These are phyloP conservation scores for Pythium grandisporangium DNA, from an alignment of 352 stramenopile genomes.

Conservation along the genomic window DNA sequence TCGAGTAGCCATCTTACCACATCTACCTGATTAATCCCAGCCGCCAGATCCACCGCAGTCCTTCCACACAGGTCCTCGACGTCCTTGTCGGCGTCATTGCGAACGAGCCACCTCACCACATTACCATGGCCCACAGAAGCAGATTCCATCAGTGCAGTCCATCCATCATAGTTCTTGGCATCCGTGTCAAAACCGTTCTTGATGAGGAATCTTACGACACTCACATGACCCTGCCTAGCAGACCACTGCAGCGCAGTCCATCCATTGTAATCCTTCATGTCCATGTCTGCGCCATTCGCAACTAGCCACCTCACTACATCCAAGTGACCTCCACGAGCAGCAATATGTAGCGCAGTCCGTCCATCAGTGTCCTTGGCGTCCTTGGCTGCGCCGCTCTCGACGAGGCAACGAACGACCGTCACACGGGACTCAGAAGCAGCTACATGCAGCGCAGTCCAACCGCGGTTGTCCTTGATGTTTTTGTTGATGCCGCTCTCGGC, in stretches of 20 bases:
- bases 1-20: too few species aligned
- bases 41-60: too few species aligned
- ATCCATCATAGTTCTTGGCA: too few species aligned
- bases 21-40: too few species aligned
- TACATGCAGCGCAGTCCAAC: not conserved
- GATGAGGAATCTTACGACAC: not conserved
- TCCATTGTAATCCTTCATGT: not conserved
- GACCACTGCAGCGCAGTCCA: not conserved
- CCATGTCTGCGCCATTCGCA: not conserved
- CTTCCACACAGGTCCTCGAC: too few species aligned
- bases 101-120: too few species aligned
- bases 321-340: not conserved
- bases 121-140: too few species aligned
- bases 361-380: not conserved
- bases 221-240: not conserved
- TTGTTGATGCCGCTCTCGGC: conserved; percentile 1
- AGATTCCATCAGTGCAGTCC: too few species aligned
- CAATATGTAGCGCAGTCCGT: not conserved
- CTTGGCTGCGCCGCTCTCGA: not conserved
- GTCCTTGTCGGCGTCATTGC: too few species aligned
- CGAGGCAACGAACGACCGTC: not conserved
- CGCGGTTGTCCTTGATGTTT: not conserved
- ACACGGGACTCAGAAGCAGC: not conserved
- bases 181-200: too few species aligned
- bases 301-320: not conserved